phyloP scores from a whole-genome alignment of 768 basidiomycete genomes.

The Daedaleopsis nitida region DNA sequence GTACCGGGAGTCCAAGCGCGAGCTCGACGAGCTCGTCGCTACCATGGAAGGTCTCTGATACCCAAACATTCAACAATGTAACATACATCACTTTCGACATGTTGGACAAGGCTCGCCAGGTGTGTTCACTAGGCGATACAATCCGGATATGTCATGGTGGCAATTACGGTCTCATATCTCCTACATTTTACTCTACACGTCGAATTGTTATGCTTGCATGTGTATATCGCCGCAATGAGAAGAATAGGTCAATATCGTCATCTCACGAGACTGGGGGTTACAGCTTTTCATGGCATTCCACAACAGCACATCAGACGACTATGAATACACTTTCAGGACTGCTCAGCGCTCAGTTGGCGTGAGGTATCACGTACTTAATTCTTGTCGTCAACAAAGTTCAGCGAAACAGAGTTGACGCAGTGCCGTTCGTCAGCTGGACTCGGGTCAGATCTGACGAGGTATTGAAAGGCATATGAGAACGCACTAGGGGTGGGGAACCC shows the following conservation, averaged over 20 bases:
- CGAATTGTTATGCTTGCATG: constrained; percentile 12
- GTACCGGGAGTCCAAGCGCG: constrained; percentile 71
- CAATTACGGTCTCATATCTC: constrained; percentile 15
- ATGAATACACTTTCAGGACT: not conserved
- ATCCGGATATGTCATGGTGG: constrained; percentile 14
- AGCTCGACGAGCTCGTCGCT: constrained; percentile 80
- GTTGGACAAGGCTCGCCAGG: not conserved
- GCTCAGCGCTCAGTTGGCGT: not conserved
- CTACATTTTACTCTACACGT: constrained; percentile 12
- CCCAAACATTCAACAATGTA: constrained; percentile 10
- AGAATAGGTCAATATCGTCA: not conserved
- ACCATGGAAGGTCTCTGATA: constrained; percentile 59
- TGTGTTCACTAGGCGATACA: not conserved
- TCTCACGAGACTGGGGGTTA: not conserved
- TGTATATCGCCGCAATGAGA: constrained; percentile 16
- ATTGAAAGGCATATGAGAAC: constrained; percentile 22
- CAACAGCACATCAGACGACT: not conserved
- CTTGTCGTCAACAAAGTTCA: constrained; percentile 66
- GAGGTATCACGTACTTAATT: not conserved
- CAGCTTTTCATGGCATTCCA: no score
- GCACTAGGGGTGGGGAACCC: constrained; percentile 77
- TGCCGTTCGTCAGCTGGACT: constrained; percentile 76
- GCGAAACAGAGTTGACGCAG: constrained; percentile 87
- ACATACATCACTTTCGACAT: constrained; percentile 8
- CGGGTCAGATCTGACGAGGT: not conserved